Base-by-base conservation (phyloP, 2,329 filamentous ascomycete species). In the Blastomyces emzantsi region DNA sequence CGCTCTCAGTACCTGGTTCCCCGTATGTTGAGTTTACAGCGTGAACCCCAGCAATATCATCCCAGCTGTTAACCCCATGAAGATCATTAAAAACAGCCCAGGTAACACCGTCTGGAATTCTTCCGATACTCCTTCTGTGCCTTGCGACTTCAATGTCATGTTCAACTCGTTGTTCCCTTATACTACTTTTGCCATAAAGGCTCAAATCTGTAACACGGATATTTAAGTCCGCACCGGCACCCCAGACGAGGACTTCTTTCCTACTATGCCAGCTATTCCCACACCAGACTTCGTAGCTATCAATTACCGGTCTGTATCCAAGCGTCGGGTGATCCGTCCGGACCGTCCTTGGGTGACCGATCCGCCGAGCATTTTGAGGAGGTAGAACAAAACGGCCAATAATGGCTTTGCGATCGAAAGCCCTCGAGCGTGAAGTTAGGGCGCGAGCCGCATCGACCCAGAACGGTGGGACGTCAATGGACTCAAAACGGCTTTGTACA, bases 41-140 rank as follows among this genome's bases (percentile, higher is more conserved):
- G 66, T 83, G 82, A 59, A 87, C 66, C 39, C 80, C 78, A 22
- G 82, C 83, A 43, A 88, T 83, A 70, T 88, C 85, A 69, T 87
- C 83, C 62, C 79, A 61, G 77, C 84, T 76, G 67, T 83, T 82
- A 30, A 74, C 72, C 55, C 79, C 76, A 8, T 80, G 75, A 6
- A 81, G 73, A 17, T 83, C 80, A 63, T 79, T 79, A 67, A 84
- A 85, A 2, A 79, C 76, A 45, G 78, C 75, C 82, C 83, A 86
- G n/a, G 49, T 41, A 72, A 71, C 63, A 73, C 74, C 62, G 71
- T 69, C 56, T 51, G 63, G 19, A 65, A 68, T 62, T 60, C 68
- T 64, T 45, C 71, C 67, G 39, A 69, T 69, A 47, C 45, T 63
- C 13, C 30, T n/a, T 60, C 22, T 52, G 43, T 11, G 25, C 3